Evolutionary conservation across 148 eudicot species (phyloP).

Genomic region (Arbutus unedo): DNA sequence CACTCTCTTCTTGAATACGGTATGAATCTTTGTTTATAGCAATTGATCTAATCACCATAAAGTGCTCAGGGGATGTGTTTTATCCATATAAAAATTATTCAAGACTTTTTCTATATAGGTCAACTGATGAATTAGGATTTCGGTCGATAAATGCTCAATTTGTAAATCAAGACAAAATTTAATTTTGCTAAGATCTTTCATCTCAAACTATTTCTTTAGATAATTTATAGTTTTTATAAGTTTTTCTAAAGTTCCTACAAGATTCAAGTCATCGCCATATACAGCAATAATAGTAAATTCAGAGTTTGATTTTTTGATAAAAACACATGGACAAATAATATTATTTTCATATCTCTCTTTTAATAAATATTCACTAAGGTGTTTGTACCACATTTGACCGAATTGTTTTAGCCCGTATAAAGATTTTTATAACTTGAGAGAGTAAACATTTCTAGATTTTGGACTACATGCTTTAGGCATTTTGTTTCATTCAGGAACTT

Average conservation of each 20-base stretch:
- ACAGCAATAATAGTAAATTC: background rate
- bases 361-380: background rate
- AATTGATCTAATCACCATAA: background rate
- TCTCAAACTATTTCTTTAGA: background rate
- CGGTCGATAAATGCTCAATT: no score
- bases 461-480: no score
- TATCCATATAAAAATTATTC: no score
- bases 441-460: no score
- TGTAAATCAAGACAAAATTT: no score
- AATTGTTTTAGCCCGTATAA: no score
- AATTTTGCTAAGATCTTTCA: no score
- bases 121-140: no score
- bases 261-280: background rate
- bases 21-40: background rate
- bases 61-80: no score
- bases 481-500: no score
- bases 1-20: background rate
- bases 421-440: no score
- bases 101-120: no score
- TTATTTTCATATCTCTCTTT: background rate
- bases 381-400: background rate
- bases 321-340: background rate
- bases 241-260: background rate
- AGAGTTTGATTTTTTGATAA: background rate
- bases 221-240: background rate